A percentile compares a stretch with the other conserved stretches of the same genome.
These are phyloP conservation scores for Yamadazyma dushanensis DNA, from an alignment of 1,139 yeast species.

Conservation along the genomic window DNA sequence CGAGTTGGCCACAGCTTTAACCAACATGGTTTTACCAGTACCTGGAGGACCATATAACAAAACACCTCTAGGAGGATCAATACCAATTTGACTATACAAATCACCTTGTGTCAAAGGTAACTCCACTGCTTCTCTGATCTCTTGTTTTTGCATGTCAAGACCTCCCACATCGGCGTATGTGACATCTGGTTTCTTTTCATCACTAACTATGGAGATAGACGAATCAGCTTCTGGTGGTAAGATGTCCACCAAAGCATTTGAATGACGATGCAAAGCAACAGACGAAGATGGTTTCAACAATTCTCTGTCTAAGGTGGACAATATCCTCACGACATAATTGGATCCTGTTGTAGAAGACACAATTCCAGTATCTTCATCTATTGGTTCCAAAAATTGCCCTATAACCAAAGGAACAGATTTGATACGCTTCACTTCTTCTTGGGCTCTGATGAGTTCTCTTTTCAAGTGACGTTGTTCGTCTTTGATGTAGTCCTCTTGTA, in stretches of 20 bases:
- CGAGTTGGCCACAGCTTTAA: constrained; percentile 96
- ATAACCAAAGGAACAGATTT: constrained; percentile 97
- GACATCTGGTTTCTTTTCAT: constrained; percentile 89
- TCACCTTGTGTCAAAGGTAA: constrained; percentile 95
- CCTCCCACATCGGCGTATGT: constrained; percentile 97
- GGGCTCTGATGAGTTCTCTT: constrained; percentile 92
- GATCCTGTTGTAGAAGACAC: constrained; percentile 98
- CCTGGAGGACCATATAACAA: constrained; percentile 98
- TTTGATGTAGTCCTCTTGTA: constrained; percentile 95
- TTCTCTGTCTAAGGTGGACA: constrained; percentile 93
- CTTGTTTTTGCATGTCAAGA: constrained; percentile 98
- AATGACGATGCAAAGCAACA: constrained; percentile 97
- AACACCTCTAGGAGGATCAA: constrained; percentile 98
- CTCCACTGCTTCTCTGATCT: constrained; percentile 97
- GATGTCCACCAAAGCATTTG: constrained; percentile 95
- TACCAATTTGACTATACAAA: constrained; percentile 94
- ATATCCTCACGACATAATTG: constrained; percentile 90
- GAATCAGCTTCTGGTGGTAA: constrained; percentile 99
- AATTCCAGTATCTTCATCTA: constrained; percentile 94
- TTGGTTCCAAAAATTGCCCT: constrained; percentile 97
- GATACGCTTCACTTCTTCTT: constrained; percentile 96
- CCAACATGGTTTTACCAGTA: constrained; percentile 98
- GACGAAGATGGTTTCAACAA: constrained; percentile 91
- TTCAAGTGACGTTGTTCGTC: constrained; percentile 97
- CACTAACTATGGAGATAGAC: constrained; percentile 90